Evolutionary conservation across 2,329 filamentous ascomycete genomes (phyloP).

Genomic region (Parascedosporium putredinis): DNA sequence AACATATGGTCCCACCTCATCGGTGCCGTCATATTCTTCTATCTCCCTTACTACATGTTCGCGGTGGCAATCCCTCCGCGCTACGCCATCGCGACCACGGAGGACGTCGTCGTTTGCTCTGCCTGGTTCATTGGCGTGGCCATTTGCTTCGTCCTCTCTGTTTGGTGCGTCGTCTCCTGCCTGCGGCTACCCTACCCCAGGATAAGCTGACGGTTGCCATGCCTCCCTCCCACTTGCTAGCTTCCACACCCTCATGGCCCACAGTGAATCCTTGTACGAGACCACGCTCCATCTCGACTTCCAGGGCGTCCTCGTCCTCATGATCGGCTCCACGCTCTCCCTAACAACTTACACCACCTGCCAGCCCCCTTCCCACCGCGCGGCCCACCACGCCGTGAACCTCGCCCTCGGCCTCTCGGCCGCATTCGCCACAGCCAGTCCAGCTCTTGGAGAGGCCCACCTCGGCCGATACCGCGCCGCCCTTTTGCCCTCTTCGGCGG

Average conservation of each 20-base stretch:
- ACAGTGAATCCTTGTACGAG: slow-evolving; percentile 34
- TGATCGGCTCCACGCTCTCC: slow-evolving; percentile 50
- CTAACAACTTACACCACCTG: slow-evolving; percentile 44
- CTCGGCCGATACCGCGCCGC: slow-evolving; percentile 21
- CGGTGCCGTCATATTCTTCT: slow-evolving; percentile 28
- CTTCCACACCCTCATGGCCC: slow-evolving; percentile 46
- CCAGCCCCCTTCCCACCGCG: slow-evolving; percentile 16
- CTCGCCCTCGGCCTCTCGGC: slow-evolving; percentile 22
- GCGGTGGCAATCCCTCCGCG: slow-evolving; percentile 23
- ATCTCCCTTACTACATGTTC: slow-evolving; percentile 26
- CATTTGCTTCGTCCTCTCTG: slow-evolving; percentile 33
- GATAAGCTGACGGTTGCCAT: background rate
- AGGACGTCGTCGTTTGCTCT: slow-evolving; percentile 29
- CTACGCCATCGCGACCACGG: slow-evolving; percentile 22
- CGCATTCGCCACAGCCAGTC: slow-evolving; percentile 20
- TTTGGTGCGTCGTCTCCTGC: slow-evolving; percentile 20
- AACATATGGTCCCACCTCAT: slow-evolving; percentile 35
- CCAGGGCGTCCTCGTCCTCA: slow-evolving; percentile 48
- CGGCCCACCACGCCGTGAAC: background rate
- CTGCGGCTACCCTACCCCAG: background rate
- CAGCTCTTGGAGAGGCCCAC: slow-evolving; percentile 22
- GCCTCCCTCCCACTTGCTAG: slow-evolving; percentile 17
- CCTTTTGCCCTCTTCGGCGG: background rate
- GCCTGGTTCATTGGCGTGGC: slow-evolving; percentile 33
- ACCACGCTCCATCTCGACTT: slow-evolving; percentile 50